phyloP scores from a whole-genome alignment of 495 filamentous ascomycete species.

The Penicillium tannophilum region DNA sequence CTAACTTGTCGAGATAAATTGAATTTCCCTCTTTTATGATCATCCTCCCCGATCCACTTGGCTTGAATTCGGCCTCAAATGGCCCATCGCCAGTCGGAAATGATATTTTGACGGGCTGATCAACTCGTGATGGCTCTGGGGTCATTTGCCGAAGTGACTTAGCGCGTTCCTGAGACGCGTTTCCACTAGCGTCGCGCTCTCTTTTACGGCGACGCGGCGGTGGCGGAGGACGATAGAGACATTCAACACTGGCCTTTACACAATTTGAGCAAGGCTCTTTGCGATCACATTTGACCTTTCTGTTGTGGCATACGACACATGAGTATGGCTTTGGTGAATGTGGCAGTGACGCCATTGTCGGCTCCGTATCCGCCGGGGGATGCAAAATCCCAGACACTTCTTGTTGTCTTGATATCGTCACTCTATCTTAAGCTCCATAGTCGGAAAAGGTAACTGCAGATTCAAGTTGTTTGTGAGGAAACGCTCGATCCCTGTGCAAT shows the following conservation, averaged over 20 bases:
- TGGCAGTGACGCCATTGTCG: slow-evolving; percentile 12
- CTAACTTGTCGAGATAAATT: slow-evolving; percentile 52
- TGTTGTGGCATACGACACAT: slow-evolving; percentile 65
- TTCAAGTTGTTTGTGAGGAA: neutral
- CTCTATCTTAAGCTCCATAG: neutral
- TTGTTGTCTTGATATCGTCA: neutral
- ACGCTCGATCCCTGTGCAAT: neutral
- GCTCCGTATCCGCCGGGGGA: too few relatives aligned
- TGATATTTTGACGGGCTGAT: neutral
- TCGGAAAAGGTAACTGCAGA: neutral
- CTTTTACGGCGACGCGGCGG: slow-evolving; percentile 62
- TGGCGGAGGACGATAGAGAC: slow-evolving; percentile 59
- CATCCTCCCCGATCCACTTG: slow-evolving; percentile 31
- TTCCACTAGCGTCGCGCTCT: slow-evolving; percentile 45
- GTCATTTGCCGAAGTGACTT: slow-evolving; percentile 11
- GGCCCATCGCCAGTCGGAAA: neutral
- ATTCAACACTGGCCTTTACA: slow-evolving; percentile 59
- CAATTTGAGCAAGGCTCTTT: slow-evolving; percentile 67
- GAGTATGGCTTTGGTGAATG: slow-evolving; percentile 44
- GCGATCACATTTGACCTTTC: slow-evolving; percentile 70
- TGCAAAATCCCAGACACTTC: neutral
- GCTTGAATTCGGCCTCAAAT: slow-evolving; percentile 2
- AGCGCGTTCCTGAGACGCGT: slow-evolving; percentile 39
- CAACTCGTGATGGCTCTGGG: neutral
- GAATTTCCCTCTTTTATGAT: slow-evolving; percentile 42